phyloP scores from a whole-genome alignment of 345 rosid genomes.

The Salix udensis region DNA sequence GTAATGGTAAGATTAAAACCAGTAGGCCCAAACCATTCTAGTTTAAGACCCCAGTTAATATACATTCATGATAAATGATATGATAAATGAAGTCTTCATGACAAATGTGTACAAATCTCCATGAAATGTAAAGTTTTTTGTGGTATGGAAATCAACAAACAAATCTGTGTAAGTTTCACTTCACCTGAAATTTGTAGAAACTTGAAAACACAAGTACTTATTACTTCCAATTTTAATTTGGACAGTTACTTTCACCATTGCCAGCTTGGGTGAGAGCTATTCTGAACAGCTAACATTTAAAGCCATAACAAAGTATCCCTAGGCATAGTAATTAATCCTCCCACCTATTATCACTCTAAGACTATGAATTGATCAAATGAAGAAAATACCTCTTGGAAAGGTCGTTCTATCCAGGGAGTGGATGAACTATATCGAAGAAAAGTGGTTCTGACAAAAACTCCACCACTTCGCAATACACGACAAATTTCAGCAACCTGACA shows the following conservation, averaged over 20 bases:
- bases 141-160: neutral
- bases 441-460: constrained; percentile 87
- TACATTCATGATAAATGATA: neutral
- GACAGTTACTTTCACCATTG: neutral
- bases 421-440: constrained; percentile 66
- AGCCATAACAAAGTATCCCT: neutral
- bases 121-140: neutral
- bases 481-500: constrained; percentile 83
- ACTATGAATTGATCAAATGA: neutral
- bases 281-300: neutral
- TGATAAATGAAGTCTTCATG: neutral
- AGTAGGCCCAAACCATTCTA: neutral
- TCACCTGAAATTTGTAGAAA: neutral
- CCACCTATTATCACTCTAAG: neutral
- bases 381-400: constrained; percentile 54
- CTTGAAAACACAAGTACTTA: neutral
- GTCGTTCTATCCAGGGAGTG: constrained; percentile 48
- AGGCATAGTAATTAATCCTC: neutral
- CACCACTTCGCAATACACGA: constrained; percentile 74
- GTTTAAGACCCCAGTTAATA: neutral
- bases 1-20: neutral
- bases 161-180: neutral
- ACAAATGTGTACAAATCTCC: neutral
- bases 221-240: no score
- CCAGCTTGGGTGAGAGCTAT: neutral